These are phyloP conservation scores for Venturia oleaginea DNA, from an alignment of 2,329 filamentous ascomycete genomes.

Conservation along the genomic window DNA sequence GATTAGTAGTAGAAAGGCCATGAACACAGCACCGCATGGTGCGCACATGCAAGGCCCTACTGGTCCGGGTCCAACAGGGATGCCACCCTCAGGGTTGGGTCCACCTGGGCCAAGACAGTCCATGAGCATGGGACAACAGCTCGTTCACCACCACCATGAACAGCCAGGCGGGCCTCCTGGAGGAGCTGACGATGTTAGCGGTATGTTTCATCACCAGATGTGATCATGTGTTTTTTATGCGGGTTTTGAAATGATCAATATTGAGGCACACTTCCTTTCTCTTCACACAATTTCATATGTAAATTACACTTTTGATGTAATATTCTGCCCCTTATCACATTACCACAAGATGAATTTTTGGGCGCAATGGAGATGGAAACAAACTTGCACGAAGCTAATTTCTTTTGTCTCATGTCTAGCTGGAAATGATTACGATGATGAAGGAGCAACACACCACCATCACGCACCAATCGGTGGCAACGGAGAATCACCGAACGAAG, in stretches of 20 bases:
- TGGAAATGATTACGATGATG: slow-evolving; percentile 50
- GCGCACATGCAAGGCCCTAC: slow-evolving; percentile 59
- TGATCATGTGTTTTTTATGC: slow-evolving; percentile 43
- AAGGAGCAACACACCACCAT: slow-evolving; percentile 57
- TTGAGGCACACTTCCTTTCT: slow-evolving; percentile 21
- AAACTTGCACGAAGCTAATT: slow-evolving; percentile 17
- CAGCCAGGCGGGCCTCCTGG: slow-evolving; percentile 60
- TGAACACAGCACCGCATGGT: slow-evolving; percentile 50
- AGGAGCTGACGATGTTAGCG: slow-evolving; percentile 74
- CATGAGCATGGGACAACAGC: slow-evolving; percentile 57
- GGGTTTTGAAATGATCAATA: slow-evolving; percentile 14
- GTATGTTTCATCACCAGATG: slow-evolving; percentile 97
- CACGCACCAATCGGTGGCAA: slow-evolving; percentile 49
- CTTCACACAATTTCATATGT: slow-evolving; percentile 21
- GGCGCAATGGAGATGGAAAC: not conserved
- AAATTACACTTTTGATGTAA: slow-evolving; percentile 24
- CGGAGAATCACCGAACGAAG: slow-evolving; percentile 49
- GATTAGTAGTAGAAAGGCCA: slow-evolving; percentile 76
- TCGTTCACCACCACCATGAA: slow-evolving; percentile 60
- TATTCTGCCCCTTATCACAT: slow-evolving; percentile 8
- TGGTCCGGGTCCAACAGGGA: slow-evolving; percentile 51
- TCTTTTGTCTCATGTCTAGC: slow-evolving; percentile 36
- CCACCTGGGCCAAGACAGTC: slow-evolving; percentile 54
- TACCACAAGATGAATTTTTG: not conserved
- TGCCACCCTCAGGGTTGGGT: slow-evolving; percentile 55